Percentiles rank a stretch among this genome's conserved stretches.
Evolutionary conservation across 768 basidiomycete species (phyloP).

Genomic region (Cystoderma amianthinum): DNA sequence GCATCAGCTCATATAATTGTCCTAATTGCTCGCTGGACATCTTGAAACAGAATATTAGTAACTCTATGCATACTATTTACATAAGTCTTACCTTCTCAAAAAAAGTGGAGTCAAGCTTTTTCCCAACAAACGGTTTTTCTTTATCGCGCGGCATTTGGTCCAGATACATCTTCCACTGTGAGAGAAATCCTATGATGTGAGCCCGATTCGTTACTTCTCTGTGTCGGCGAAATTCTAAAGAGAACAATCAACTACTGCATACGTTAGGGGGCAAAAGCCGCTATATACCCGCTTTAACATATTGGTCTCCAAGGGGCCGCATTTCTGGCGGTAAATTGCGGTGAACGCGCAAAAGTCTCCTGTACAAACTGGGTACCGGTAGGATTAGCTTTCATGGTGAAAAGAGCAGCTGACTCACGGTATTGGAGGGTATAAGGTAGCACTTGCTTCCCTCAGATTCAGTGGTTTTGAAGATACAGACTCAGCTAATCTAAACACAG

Average conservation of each 20-base stretch:
- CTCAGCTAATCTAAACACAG: constrained; percentile 42
- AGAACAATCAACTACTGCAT: constrained; percentile 1
- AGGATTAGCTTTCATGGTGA: constrained; percentile 1
- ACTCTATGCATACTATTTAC: not conserved
- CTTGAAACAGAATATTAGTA: constrained; percentile 26
- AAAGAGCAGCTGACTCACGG: constrained; percentile 44
- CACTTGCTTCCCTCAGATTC: constrained; percentile 55
- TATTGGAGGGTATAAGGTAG: constrained; percentile 72
- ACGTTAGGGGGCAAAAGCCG: not conserved
- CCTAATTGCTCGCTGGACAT: constrained; percentile 89
- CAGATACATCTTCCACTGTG: constrained; percentile 93
- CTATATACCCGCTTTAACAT: constrained; percentile 69
- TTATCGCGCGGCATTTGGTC: constrained; percentile 56
- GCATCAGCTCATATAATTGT: constrained; percentile 93
- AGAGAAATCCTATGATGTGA: constrained; percentile 91
- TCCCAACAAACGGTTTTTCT: constrained; percentile 46
- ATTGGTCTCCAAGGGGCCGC: constrained; percentile 79
- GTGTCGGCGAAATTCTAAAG: constrained; percentile 84
- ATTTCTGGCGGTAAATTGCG: constrained; percentile 67
- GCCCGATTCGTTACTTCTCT: constrained; percentile 74
- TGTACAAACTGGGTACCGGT: constrained; percentile 47
- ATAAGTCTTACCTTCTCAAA: constrained; percentile 64
- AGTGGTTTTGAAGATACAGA: constrained; percentile 52
- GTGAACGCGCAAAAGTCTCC: constrained; percentile 77
- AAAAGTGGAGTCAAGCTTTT: constrained; percentile 59